Evolutionary conservation across 2,329 filamentous ascomycete species (phyloP).

Genomic region (Ceratocystis eucalypticola): DNA sequence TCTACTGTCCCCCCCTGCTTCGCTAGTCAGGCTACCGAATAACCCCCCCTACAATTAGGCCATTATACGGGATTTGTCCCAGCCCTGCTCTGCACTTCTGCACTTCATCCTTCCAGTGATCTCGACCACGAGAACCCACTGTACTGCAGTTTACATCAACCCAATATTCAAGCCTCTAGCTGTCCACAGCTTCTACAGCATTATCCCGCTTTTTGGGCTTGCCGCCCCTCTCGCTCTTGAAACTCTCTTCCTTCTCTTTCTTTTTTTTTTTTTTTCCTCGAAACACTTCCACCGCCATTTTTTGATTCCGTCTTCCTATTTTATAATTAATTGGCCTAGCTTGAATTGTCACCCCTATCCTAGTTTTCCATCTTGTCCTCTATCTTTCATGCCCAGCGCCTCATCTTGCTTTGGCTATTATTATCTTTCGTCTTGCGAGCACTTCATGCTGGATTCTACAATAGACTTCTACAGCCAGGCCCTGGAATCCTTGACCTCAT

Average conservation of each 20-base stretch:
- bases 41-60: too few relatives aligned
- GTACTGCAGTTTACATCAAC: too few relatives aligned
- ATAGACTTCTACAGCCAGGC: neutral
- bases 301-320: neutral
- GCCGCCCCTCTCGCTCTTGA: neutral
- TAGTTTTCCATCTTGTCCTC: neutral
- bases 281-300: neutral
- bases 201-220: neutral
- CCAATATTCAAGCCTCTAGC: neutral
- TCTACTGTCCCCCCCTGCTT: too few relatives aligned
- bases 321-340: neutral
- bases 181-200: neutral
- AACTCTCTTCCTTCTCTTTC: neutral
- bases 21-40: too few relatives aligned
- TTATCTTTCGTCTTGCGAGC: neutral
- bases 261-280: neutral
- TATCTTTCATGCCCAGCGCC: neutral
- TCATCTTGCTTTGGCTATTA: neutral
- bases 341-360: slow-evolving; percentile 5
- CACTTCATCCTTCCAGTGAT: too few relatives aligned
- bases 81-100: too few relatives aligned
- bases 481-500: neutral
- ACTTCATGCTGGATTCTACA: neutral
- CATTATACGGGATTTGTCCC: too few relatives aligned
- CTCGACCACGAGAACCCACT: too few relatives aligned